Conservation (phyloP, 2,329 filamentous ascomycete genomes). For the Helminthosporium solani region DNA sequence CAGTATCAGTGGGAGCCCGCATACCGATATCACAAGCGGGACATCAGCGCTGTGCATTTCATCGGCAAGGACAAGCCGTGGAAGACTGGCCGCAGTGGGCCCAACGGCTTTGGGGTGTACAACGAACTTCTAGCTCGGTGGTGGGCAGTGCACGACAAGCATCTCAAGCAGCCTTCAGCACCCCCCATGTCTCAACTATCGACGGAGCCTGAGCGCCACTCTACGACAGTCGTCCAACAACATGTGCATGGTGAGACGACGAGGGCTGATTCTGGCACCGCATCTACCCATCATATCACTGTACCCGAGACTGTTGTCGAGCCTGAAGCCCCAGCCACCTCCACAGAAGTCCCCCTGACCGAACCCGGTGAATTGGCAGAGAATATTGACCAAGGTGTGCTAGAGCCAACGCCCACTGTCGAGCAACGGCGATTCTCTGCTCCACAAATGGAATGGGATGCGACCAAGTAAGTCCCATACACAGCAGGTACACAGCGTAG, state of each 20-base stretch:
- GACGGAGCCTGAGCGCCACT: constrained; percentile 10
- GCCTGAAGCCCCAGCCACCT: constrained; percentile 34
- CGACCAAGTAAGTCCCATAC: constrained; percentile 52
- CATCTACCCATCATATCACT: constrained; percentile 5
- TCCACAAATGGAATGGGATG: constrained; percentile 63
- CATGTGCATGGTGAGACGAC: constrained; percentile 35
- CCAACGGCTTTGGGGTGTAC: constrained; percentile 63
- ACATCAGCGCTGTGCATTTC: constrained; percentile 90
- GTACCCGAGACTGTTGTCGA: constrained; percentile 22
- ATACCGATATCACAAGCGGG: constrained; percentile 87
- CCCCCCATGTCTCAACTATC: constrained; percentile 11
- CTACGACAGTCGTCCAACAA: constrained; percentile 19
- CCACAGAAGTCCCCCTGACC: constrained; percentile 47
- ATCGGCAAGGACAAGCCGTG: constrained; percentile 92
- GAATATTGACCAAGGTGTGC: constrained; percentile 45
- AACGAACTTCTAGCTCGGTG: constrained; percentile 82
- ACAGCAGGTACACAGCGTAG: not conserved
- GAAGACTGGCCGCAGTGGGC: constrained; percentile 49
- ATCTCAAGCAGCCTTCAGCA: constrained; percentile 58
- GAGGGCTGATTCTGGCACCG: constrained; percentile 15
- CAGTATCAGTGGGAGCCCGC: constrained; percentile 98
- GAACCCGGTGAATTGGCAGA: constrained; percentile 47
- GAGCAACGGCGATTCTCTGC: constrained; percentile 56
- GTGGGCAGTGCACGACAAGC: constrained; percentile 92
- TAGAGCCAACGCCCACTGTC: constrained; percentile 47